Base-by-base conservation (phyloP, 345 rosid genomes). In the Orychophragmus violaceus region DNA sequence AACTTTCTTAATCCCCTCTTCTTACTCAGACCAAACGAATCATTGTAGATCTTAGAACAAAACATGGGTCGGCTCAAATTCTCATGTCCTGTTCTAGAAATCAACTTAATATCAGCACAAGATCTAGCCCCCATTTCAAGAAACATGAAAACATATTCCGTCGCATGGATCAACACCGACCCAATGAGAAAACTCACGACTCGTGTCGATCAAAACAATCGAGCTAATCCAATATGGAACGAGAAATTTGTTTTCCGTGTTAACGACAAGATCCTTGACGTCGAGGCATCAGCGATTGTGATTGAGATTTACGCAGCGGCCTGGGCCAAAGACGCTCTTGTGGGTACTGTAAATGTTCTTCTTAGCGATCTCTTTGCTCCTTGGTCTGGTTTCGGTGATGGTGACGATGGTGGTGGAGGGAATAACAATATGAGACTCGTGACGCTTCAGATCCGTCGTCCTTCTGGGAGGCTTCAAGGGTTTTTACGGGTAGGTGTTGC, bases 401-500 rank as follows among this genome's bases (percentile, higher is more conserved):
- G 68, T 2, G 64, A 67, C 0, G 66, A 72, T 6, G 49, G 71
- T 59, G 59, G 62, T 45, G 54, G 37, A 5, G 45, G 71, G 3
- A 64, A 72, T 35, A 74, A 75, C 56, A 70, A 65, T 21, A 77
- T 79, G 67, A 67, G 84, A 27, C 71, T 79, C 42, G 79, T 87
- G 39, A 73, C 78, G 3, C 81, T 84, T 16, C 83, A 83, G 66
- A 75, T 91, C 14, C 88, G 90, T 28, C 91, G 98, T 1, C 94
- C 94, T 0, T 91, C 95, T 0, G 98, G 99, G 2, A 82, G 97
- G n/a, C 96, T 97, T 0, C 96, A 91, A n/a, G 98, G 98, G 21
- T 81, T 92, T n/a, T 69, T 91, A 21, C 85, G 86, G 51, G 56
- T 91, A 72, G 97, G 96, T 0, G 82, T 91, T 28, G 80, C 87